Evolutionary conservation across 768 basidiomycete genomes (phyloP), one percentile per base, ranked within the genome.

Genomic region (Collybiopsis luxurians): DNA sequence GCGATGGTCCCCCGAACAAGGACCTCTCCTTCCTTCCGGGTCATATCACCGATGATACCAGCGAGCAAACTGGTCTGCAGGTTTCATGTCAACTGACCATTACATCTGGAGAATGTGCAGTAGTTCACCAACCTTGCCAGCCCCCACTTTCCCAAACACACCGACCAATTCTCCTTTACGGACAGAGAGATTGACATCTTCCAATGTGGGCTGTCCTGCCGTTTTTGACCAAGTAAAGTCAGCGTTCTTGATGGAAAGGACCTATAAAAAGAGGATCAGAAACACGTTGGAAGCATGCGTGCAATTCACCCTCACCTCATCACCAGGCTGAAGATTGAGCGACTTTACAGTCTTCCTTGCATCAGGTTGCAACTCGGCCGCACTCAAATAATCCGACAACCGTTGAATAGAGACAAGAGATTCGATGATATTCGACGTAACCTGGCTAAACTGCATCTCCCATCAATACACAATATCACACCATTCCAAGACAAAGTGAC

Each of bases 1-100:
- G 94, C 83, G 21, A 95, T 72, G 12, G 73, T 84, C 0, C 93
- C 92, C 28, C 75, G 79, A 2, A 97, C 62, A 0, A 75, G 72
- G 1, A 96, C 83, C 19, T 83, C 78, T 1, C 96, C 96, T 31
- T 91, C 87, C 2, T 72, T 73, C 51, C 87, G 81, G 15, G 74
- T 79, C 92, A 96, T 95, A 58, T 95, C 92, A 2, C 94, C 94
- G 40, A 94, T 85, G 55, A 95, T 85, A 0, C 92, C 89, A 1
- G 87, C 86, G 40, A 92, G 64, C 24, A 93, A 69, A 66, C 86
- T 90, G 7, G 87, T 85, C 89, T 90, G 56, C 2, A 36, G 45
- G 17, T 15, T 28, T 40, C 4, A 27, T 17, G 26, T 13, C 48
- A 19, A 49, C 21, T 28, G n/a, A n/a, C n/a, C n/a, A n/a, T n/a